Conservation (phyloP, 2,329 filamentous ascomycete species). For the Epichloe typhina region DNA sequence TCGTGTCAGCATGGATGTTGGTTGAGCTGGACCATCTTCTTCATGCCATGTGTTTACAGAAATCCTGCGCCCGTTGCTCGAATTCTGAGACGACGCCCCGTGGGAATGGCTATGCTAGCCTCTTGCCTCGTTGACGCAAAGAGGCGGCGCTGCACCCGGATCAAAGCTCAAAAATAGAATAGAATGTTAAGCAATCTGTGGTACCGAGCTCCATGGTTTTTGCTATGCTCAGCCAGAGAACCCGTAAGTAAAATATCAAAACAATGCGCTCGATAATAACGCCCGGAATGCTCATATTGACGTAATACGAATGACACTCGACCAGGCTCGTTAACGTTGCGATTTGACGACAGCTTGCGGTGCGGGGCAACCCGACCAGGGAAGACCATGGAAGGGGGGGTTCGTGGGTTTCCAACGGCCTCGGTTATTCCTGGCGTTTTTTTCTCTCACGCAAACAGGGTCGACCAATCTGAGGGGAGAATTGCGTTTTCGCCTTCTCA, state of each 20-base stretch:
- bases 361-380: not conserved
- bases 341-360: slow-evolving; percentile 3
- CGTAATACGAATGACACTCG: not conserved
- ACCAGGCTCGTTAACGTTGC: not conserved
- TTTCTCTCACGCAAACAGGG: not conserved
- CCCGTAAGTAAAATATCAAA: not conserved
- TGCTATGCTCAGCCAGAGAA: not conserved
- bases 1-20: no score
- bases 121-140: not conserved
- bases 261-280: not conserved
- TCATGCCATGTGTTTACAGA: no score
- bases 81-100: slow-evolving; percentile 2
- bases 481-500: not conserved
- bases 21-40: no score
- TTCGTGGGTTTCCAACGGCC: not conserved
- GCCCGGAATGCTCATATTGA: not conserved
- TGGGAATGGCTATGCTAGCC: not conserved
- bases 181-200: not conserved
- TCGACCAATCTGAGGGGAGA: not conserved
- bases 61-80: not conserved
- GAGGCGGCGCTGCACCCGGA: not conserved
- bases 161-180: not conserved
- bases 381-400: not conserved
- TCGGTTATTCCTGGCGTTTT: not conserved
- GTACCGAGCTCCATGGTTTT: slow-evolving; percentile 1